Evolutionary conservation across 768 basidiomycete genomes (phyloP).

Genomic region (Infundibulicybe gibba): DNA sequence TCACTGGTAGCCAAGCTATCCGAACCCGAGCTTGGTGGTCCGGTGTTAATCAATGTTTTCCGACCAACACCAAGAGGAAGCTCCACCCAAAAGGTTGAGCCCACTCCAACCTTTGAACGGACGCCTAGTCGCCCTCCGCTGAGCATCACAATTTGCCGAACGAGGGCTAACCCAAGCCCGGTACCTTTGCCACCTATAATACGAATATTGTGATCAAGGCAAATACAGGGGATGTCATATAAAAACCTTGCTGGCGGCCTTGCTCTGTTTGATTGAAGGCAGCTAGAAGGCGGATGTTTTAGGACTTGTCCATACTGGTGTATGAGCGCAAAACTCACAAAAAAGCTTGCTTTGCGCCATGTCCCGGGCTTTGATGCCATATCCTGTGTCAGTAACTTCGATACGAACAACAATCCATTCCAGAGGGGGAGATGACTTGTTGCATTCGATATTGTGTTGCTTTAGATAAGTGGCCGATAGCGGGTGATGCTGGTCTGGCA

Average conservation of each 20-base stretch:
- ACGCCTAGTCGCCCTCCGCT: slow-evolving; percentile 74
- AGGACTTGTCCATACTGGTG: background rate
- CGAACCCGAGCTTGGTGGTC: slow-evolving; percentile 14
- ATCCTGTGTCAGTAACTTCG: slow-evolving; percentile 76
- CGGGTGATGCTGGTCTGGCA: slow-evolving; percentile 22
- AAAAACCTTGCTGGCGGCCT: slow-evolving; percentile 61
- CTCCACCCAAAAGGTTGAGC: slow-evolving; percentile 90
- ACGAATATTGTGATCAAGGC: slow-evolving; percentile 1
- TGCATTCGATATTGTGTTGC: slow-evolving; percentile 46
- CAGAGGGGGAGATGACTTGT: slow-evolving; percentile 31
- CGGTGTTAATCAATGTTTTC: slow-evolving; percentile 33
- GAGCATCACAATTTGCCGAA: slow-evolving; percentile 75
- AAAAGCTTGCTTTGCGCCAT: slow-evolving; percentile 70
- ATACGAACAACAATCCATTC: slow-evolving; percentile 81
- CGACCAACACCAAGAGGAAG: slow-evolving; percentile 73
- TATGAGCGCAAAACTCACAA: slow-evolving; percentile 38
- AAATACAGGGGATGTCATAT: background rate
- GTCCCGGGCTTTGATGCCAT: slow-evolving; percentile 49
- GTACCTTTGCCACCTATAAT: slow-evolving; percentile 58
- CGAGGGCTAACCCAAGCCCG: slow-evolving; percentile 72
- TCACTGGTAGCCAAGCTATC: slow-evolving; percentile 14
- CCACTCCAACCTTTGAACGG: slow-evolving; percentile 57
- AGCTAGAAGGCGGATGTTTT: slow-evolving; percentile 29
- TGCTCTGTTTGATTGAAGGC: slow-evolving; percentile 80
- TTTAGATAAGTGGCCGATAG: slow-evolving; percentile 37